Base-by-base conservation (phyloP, 805 yeast species). In the Candida alai region DNA sequence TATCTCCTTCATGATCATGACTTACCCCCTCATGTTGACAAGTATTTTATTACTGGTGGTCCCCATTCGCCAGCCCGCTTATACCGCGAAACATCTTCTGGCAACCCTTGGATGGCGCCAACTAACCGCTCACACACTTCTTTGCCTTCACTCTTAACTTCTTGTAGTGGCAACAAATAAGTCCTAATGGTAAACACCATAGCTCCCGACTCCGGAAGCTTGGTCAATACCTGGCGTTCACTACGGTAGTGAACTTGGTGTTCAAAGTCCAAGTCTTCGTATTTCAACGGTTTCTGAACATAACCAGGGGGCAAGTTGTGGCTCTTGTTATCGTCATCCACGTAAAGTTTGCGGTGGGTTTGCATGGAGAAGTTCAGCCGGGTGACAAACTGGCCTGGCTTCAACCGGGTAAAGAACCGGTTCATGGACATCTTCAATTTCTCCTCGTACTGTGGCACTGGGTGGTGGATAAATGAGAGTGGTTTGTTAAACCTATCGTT, bases 1-100 rank as follows among this genome's bases (percentile, higher is more conserved):
- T n/a, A n/a, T n/a, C n/a, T n/a, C n/a, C n/a, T n/a, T n/a, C n/a
- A n/a, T n/a, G n/a, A n/a, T n/a, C n/a, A n/a, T n/a, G n/a, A n/a
- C n/a, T 21, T 9, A 8, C 15, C 6, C 12, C 13, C 19, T 36
- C 39, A 22, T 19, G 36, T 15, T 20, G 37, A 43, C 30, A 55
- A 40, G 35, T 54, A 56, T 30, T 48, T 39, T n/a, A 43, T 62
- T 0, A 76, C 80, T 0, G 89, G 81, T 1, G 74, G 74, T 1
- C 88, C 86, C 88, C 93, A 84, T 42, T 65, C 78, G 2, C 69
- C 68, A 20, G 75, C 67, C 38, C 75, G 67, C 54, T 84, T 84
- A 60, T 84, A 84, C 18, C 61, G 59, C 1, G 78, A 76, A 37
- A 83, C 54, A 17, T 64, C 74, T 3, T 64, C 75, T 6, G 82